These are phyloP conservation scores for Sclerotinia glacialis DNA, from an alignment of 2,329 filamentous ascomycete species.

Conservation along the genomic window DNA sequence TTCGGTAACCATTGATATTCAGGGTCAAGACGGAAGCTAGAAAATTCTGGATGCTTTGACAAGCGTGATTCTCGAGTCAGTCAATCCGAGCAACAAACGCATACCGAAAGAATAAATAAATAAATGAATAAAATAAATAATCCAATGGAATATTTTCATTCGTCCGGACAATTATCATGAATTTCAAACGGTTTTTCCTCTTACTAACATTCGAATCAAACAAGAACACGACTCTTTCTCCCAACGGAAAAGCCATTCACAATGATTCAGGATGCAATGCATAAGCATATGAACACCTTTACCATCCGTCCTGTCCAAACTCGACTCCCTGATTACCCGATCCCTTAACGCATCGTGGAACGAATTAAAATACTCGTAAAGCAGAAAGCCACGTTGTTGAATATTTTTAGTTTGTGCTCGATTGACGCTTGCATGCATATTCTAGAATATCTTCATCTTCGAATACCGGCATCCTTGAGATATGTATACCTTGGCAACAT, in stretches of 20 bases:
- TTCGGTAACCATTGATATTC: neutral
- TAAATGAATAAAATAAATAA: neutral
- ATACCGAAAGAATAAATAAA: neutral
- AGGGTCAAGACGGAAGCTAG: conserved; percentile 2
- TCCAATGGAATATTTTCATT: conserved; percentile 18
- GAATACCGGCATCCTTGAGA: neutral
- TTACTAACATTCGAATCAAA: conserved; percentile 16
- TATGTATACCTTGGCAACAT: neutral
- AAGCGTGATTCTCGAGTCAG: neutral
- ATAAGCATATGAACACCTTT: neutral
- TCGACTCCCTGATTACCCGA: neutral
- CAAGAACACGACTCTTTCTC: conserved; percentile 8
- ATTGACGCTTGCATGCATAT: neutral
- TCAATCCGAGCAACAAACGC: neutral
- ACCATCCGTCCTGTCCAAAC: conserved; percentile 2
- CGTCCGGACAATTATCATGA: conserved; percentile 7
- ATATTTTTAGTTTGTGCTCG: neutral
- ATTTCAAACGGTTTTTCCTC: neutral
- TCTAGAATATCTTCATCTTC: neutral
- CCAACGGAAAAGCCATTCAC: neutral
- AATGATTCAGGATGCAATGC: conserved; percentile 8
- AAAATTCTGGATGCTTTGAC: conserved; percentile 10
- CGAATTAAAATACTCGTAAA: conserved; percentile 20
- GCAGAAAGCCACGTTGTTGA: neutral
- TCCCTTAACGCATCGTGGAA: neutral